Evolutionary conservation across 352 stramenopile species (phyloP).

Genomic region (Phytophthora tentaculata): DNA sequence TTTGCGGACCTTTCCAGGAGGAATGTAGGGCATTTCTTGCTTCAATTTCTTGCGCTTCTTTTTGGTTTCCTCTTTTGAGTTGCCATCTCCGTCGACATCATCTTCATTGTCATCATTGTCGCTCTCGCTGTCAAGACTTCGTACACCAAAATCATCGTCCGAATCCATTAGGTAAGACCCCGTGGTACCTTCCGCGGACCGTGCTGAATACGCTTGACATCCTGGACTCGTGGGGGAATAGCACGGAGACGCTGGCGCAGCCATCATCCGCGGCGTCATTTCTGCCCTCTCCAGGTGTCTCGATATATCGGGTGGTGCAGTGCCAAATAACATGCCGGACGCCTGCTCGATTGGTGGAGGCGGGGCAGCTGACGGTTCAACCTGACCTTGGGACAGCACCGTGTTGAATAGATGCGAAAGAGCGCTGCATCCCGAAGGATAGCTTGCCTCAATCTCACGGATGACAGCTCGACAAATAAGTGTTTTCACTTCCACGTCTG

Average conservation of each 20-base stretch:
- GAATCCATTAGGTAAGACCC: neutral
- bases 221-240: neutral
- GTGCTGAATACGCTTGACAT: too few relatives aligned
- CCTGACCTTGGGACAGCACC: constrained; percentile 37
- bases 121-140: constrained; percentile 33
- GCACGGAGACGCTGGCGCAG: neutral
- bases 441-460: constrained; percentile 30
- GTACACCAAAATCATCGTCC: constrained; percentile 26
- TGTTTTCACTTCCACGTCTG: constrained; percentile 15
- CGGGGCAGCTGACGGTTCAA: constrained; percentile 10
- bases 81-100: constrained; percentile 9
- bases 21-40: constrained; percentile 41
- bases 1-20: constrained; percentile 51
- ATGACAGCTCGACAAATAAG: constrained; percentile 44
- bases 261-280: constrained; percentile 1
- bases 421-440: constrained; percentile 11
- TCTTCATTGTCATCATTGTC: constrained; percentile 20
- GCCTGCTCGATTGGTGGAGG: neutral
- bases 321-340: neutral
- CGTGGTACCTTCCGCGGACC: neutral
- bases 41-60: constrained; percentile 27
- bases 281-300: neutral
- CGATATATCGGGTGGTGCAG: neutral
- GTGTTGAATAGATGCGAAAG: constrained; percentile 42
- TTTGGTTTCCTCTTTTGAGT: constrained; percentile 10